Evolutionary conservation across 371 early-diverging fungal species (phyloP).

Genomic region (Capniomyces stellatus): DNA sequence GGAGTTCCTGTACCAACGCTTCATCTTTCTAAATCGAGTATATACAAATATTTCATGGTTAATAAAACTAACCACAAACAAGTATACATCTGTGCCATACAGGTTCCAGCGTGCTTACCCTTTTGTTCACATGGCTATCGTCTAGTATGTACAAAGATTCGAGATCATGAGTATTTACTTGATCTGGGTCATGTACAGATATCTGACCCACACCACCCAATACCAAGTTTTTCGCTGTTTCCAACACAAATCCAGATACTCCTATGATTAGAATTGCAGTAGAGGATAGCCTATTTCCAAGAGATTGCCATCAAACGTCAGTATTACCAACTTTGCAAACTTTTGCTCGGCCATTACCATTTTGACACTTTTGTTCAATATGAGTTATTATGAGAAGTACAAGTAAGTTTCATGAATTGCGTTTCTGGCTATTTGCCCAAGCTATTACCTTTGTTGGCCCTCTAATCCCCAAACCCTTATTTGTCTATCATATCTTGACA

Average conservation of each 20-base stretch:
- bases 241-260: conserved; percentile 22
- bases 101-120: neutral
- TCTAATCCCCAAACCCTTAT: conserved; percentile 90
- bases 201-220: conserved; percentile 71
- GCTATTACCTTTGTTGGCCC: conserved; percentile 58
- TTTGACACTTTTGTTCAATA: too few species aligned
- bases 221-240: conserved; percentile 77
- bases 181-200: conserved; percentile 40
- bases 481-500: conserved; percentile 83
- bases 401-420: too few species aligned
- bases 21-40: neutral
- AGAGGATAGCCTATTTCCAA: conserved; percentile 38
- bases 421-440: too few species aligned
- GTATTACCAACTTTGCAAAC: too few species aligned
- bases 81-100: neutral
- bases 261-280: conserved; percentile 36
- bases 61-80: neutral
- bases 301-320: too few species aligned
- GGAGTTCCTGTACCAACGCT: neutral
- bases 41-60: neutral
- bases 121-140: neutral
- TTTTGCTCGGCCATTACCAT: too few species aligned
- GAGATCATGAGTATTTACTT: conserved; percentile 40
- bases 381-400: too few species aligned
- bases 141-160: neutral